These are phyloP conservation scores for Ceratocystis cubensis DNA, from an alignment of 2,329 filamentous ascomycete species.

Conservation along the genomic window DNA sequence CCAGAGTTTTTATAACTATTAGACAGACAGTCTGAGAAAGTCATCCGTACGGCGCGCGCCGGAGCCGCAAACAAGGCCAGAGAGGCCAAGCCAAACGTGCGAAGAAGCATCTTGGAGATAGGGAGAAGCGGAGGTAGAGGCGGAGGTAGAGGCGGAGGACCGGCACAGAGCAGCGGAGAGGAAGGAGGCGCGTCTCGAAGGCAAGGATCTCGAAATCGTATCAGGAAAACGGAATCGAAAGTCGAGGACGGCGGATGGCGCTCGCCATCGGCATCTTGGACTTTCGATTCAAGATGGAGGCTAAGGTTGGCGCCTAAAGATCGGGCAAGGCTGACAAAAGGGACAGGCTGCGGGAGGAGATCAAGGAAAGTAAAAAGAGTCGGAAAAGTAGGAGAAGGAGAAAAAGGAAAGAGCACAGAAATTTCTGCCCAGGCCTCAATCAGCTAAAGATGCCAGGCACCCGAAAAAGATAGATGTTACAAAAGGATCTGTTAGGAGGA, in stretches of 20 bases:
- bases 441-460: background rate
- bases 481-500: slow-evolving; percentile 1
- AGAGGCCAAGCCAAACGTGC: slow-evolving; percentile 11
- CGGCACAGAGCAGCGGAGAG: background rate
- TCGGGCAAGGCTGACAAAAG: background rate
- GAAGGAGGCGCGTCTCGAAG: slow-evolving; percentile 6
- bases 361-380: background rate
- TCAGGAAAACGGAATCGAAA: slow-evolving; percentile 16
- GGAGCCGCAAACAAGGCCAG: slow-evolving; percentile 32
- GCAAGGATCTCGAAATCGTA: slow-evolving; percentile 9
- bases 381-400: slow-evolving; percentile 5
- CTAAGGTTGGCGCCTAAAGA: background rate
- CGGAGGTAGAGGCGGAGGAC: background rate
- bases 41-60: slow-evolving; percentile 52
- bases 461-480: slow-evolving; percentile 3
- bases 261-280: slow-evolving; percentile 21
- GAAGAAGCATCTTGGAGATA: slow-evolving; percentile 27
- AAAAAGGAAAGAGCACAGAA: slow-evolving; percentile 5
- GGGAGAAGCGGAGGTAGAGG: slow-evolving; percentile 3
- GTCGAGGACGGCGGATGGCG: slow-evolving; percentile 19
- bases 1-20: slow-evolving; percentile 46
- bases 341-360: background rate
- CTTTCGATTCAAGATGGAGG: slow-evolving; percentile 11
- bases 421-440: slow-evolving; percentile 1
- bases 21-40: slow-evolving; percentile 74